phyloP scores from a whole-genome alignment of 495 filamentous ascomycete genomes.

The Xylaria castorea region DNA sequence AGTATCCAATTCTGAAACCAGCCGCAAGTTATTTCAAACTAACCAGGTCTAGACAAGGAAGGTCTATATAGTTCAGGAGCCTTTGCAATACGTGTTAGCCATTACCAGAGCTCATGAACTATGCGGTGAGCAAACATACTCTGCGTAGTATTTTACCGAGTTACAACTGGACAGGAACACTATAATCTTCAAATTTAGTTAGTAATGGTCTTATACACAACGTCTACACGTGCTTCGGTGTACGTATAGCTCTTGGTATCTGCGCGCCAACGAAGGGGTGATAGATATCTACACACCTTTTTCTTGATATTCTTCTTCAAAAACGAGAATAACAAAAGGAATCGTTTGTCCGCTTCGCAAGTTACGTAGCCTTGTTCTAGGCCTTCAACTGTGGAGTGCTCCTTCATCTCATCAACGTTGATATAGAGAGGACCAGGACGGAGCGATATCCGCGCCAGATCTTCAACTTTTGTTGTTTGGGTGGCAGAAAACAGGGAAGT shows the following conservation, averaged over 20 bases:
- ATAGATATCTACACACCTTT: conserved; percentile 47
- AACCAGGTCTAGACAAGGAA: conserved; percentile 64
- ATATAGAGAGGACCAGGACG: conserved; percentile 89
- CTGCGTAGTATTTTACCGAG: conserved; percentile 92
- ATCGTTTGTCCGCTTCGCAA: conserved; percentile 91
- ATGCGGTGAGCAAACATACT: conserved; percentile 47
- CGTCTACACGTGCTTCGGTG: not conserved
- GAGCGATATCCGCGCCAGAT: conserved; percentile 91
- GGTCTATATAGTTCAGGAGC: conserved; percentile 91
- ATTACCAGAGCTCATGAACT: not conserved
- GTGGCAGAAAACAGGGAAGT: conserved; percentile 98
- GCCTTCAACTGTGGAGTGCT: conserved; percentile 86
- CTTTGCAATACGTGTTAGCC: conserved; percentile 14
- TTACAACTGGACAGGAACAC: conserved; percentile 96
- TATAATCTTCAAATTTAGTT: conserved; percentile 66
- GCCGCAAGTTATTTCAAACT: not conserved
- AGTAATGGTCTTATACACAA: not conserved
- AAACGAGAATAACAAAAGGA: conserved; percentile 94
- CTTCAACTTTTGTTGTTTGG: conserved; percentile 98
- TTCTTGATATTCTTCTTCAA: conserved; percentile 88
- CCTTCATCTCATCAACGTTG: conserved; percentile 57
- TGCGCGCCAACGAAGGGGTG: not conserved
- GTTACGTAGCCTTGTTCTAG: conserved; percentile 95
- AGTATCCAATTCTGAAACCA: not conserved
- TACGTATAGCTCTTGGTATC: not conserved